These are phyloP conservation scores for Neoboletus magnificus DNA, from an alignment of 768 basidiomycete species.

Conservation along the genomic window DNA sequence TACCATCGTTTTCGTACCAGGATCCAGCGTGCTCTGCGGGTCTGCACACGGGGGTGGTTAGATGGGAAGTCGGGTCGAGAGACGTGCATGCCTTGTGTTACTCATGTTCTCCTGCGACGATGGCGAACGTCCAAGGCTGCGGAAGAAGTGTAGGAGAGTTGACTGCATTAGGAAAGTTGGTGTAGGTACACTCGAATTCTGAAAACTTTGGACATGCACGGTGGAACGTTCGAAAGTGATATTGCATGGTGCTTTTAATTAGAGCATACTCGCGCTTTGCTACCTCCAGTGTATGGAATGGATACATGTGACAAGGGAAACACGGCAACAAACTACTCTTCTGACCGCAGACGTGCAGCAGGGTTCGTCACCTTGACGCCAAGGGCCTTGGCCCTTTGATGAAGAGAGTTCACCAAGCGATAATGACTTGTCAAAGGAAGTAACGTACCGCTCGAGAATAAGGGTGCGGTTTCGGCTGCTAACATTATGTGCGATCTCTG, in stretches of 20 bases:
- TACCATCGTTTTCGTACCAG: slow-evolving; percentile 83
- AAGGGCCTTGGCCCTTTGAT: slow-evolving; percentile 70
- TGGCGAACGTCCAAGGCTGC: slow-evolving; percentile 10
- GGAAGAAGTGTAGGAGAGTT: slow-evolving; percentile 15
- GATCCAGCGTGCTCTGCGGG: slow-evolving; percentile 81
- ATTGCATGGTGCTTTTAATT: slow-evolving; percentile 21
- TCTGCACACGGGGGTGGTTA: slow-evolving; percentile 30
- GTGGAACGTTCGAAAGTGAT: slow-evolving; percentile 3
- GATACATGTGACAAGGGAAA: slow-evolving; percentile 42
- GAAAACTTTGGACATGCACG: not conserved
- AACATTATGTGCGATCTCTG: slow-evolving; percentile 95
- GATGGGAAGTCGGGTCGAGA: not conserved
- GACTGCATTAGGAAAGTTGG: slow-evolving; percentile 27
- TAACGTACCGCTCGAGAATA: slow-evolving; percentile 77
- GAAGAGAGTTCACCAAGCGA: slow-evolving; percentile 6
- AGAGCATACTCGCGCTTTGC: slow-evolving; percentile 47
- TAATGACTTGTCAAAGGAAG: slow-evolving; percentile 12
- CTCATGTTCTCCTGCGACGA: slow-evolving; percentile 20
- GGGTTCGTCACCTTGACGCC: slow-evolving; percentile 95
- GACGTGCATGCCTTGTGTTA: slow-evolving; percentile 25
- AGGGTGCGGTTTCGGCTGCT: slow-evolving; percentile 91
- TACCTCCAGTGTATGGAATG: slow-evolving; percentile 50
- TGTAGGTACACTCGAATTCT: not conserved
- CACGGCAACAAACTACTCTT: slow-evolving; percentile 63
- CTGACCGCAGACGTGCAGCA: slow-evolving; percentile 88